A percentile compares a stretch with the other conserved stretches of the same genome.
These are phyloP conservation scores for Solanum ahanhuiri DNA, from an alignment of 257 asterid genomes.

Conservation along the genomic window DNA sequence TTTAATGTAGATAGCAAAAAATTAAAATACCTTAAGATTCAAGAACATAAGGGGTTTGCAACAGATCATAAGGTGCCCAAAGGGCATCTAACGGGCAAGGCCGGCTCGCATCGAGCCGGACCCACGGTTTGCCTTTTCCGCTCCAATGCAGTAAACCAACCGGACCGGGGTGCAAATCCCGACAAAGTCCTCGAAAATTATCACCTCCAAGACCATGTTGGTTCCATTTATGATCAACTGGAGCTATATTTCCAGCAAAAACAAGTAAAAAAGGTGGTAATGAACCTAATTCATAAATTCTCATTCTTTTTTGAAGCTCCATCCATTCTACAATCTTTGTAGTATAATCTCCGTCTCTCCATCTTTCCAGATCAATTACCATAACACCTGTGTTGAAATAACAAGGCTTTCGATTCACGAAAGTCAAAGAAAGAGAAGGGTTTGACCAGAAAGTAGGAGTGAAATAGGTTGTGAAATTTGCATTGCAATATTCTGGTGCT, in stretches of 20 bases:
- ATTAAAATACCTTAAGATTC: conserved; percentile 16
- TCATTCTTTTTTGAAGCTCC: conserved; percentile 35
- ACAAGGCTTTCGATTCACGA: conserved; percentile 20
- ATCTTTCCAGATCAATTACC: conserved; percentile 29
- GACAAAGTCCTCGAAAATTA: conserved; percentile 28
- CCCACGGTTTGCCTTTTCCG: conserved; percentile 47
- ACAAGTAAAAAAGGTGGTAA: conserved; percentile 37
- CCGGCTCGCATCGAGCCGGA: conserved; percentile 22
- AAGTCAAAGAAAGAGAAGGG: conserved; percentile 26
- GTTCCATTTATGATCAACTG: conserved; percentile 36
- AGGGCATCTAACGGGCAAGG: conserved; percentile 44
- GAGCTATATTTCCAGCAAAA: conserved; percentile 32
- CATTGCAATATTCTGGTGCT: conserved; percentile 37
- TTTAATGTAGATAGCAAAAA: no score
- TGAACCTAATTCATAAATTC: conserved; percentile 34
- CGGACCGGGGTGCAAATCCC: conserved; percentile 32
- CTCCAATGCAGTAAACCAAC: conserved; percentile 40
- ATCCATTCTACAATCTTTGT: conserved; percentile 27
- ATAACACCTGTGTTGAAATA: conserved; percentile 38
- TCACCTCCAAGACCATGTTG: conserved; percentile 41
- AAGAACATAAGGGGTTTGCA: conserved; percentile 14
- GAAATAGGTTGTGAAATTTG: conserved; percentile 29
- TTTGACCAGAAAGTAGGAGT: conserved; percentile 31
- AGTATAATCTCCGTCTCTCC: conserved; percentile 28
- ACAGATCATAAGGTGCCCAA: conserved; percentile 42